These are phyloP conservation scores for Hypoxylon trugodes DNA, from an alignment of 495 filamentous ascomycete genomes.

Conservation along the genomic window DNA sequence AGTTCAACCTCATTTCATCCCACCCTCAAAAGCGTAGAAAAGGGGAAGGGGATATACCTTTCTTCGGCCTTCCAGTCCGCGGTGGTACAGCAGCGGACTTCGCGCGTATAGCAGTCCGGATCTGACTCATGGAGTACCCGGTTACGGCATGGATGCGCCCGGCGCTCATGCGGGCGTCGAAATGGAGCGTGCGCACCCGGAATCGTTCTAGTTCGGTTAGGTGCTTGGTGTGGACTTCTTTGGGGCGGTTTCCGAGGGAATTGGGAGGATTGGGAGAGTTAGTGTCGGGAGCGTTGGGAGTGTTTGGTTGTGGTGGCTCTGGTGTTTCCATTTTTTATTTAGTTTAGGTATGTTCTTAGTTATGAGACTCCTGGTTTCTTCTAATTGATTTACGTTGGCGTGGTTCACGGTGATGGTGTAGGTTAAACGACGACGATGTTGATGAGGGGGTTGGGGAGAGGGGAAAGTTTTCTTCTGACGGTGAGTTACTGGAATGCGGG, in stretches of 20 bases:
- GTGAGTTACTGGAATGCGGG: neutral
- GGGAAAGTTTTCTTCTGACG: neutral
- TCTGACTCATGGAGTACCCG: constrained; percentile 40
- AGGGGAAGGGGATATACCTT: constrained; percentile 8
- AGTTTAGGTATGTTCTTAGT: too few relatives aligned
- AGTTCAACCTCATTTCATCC: neutral
- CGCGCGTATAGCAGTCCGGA: constrained; percentile 40
- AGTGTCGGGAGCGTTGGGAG: too few relatives aligned
- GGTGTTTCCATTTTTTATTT: too few relatives aligned
- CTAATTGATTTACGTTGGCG: too few relatives aligned
- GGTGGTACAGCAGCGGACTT: constrained; percentile 28
- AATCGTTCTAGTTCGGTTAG: constrained; percentile 41
- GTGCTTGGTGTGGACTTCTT: constrained; percentile 40
- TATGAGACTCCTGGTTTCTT: too few relatives aligned
- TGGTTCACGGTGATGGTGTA: too few relatives aligned
- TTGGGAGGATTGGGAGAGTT: too few relatives aligned
- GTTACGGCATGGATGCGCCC: constrained; percentile 40
- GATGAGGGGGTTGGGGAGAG: neutral
- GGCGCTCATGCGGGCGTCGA: constrained; percentile 37
- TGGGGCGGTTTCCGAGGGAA: constrained; percentile 34
- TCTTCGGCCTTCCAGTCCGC: constrained; percentile 37
- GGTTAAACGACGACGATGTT: too few relatives aligned
- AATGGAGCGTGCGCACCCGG: constrained; percentile 42
- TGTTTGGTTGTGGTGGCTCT: too few relatives aligned
- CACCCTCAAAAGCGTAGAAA: neutral